These are phyloP conservation scores for Allantophomopsis cytisporea DNA, from an alignment of 2,329 filamentous ascomycete species.

Conservation along the genomic window DNA sequence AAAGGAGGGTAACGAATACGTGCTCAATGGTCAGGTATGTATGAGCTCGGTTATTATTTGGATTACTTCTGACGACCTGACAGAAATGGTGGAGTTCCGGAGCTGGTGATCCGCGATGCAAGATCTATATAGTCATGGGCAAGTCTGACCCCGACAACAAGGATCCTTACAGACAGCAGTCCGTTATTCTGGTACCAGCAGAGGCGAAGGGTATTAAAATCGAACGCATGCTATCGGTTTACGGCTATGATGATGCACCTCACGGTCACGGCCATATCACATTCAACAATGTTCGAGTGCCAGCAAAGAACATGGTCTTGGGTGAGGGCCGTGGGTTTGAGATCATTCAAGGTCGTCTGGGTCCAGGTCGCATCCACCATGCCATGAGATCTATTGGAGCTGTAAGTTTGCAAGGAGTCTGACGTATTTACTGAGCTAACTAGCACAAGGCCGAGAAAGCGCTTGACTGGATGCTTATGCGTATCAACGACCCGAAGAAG, in stretches of 20 bases:
- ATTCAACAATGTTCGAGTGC: constrained; percentile 84
- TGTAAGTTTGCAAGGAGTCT: constrained; percentile 25
- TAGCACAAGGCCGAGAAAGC: constrained; percentile 63
- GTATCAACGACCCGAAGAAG: constrained; percentile 85
- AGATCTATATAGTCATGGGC: constrained; percentile 93
- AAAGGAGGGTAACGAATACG: constrained; percentile 74
- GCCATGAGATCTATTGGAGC: constrained; percentile 92
- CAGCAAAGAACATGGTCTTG: constrained; percentile 70
- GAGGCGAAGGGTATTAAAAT: constrained; percentile 77
- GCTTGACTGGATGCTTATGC: constrained; percentile 87
- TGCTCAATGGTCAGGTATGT: constrained; percentile 73
- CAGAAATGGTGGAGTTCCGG: constrained; percentile 99
- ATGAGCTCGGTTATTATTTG: constrained; percentile 1
- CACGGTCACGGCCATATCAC: constrained; percentile 91
- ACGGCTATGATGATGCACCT: constrained; percentile 95
- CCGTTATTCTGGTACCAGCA: constrained; percentile 78
- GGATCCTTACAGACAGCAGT: constrained; percentile 80
- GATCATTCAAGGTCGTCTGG: constrained; percentile 93
- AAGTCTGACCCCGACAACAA: constrained; percentile 68
- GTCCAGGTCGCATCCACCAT: constrained; percentile 93
- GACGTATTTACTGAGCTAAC: constrained; percentile 5
- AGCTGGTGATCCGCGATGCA: constrained; percentile 82
- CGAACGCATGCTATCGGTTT: constrained; percentile 84
- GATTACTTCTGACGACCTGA: not conserved
- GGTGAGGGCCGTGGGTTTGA: constrained; percentile 93